Conservation (phyloP, 2,329 filamentous ascomycete species). For the Cladosporium halotolerans region DNA sequence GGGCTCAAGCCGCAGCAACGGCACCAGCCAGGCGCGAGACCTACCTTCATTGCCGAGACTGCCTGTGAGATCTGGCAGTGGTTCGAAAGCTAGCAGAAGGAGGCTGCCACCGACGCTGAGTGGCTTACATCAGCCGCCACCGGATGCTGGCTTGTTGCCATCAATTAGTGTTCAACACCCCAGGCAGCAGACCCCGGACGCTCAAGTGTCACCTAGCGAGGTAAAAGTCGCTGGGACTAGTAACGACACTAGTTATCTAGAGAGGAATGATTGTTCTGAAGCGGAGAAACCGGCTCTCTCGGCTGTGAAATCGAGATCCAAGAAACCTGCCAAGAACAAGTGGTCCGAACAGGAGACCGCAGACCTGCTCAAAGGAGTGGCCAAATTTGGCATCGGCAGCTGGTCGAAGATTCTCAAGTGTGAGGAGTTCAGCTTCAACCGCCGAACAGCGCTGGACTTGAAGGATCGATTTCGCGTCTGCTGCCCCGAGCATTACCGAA, state of each 20-base stretch:
- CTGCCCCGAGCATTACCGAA: slow-evolving; percentile 22
- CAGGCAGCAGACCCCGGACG: neutral
- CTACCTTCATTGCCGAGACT: slow-evolving; percentile 32
- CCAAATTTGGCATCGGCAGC: slow-evolving; percentile 56
- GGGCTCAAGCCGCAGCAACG: slow-evolving; percentile 1
- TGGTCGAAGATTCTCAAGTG: slow-evolving; percentile 59
- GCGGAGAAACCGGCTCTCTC: too few species aligned
- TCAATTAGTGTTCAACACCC: slow-evolving; percentile 45
- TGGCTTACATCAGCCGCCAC: slow-evolving; percentile 58
- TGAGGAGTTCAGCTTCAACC: slow-evolving; percentile 51
- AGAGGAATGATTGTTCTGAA: too few species aligned
- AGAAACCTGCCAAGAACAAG: slow-evolving; percentile 36
- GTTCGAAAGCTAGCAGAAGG: slow-evolving; percentile 31
- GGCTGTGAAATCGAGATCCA: neutral
- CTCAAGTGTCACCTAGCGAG: neutral
- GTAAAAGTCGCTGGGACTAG: too few species aligned
- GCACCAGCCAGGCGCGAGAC: slow-evolving; percentile 14
- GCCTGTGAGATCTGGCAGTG: slow-evolving; percentile 19
- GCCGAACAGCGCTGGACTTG: slow-evolving; percentile 55
- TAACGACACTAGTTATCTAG: neutral
- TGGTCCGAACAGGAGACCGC: slow-evolving; percentile 60
- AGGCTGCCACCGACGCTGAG: slow-evolving; percentile 48
- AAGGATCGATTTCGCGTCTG: slow-evolving; percentile 49
- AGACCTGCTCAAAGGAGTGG: slow-evolving; percentile 52
- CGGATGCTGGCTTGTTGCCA: slow-evolving; percentile 54